Conservation (phyloP, 352 stramenopile species). For the Ochromonadaceae sp. region DNA sequence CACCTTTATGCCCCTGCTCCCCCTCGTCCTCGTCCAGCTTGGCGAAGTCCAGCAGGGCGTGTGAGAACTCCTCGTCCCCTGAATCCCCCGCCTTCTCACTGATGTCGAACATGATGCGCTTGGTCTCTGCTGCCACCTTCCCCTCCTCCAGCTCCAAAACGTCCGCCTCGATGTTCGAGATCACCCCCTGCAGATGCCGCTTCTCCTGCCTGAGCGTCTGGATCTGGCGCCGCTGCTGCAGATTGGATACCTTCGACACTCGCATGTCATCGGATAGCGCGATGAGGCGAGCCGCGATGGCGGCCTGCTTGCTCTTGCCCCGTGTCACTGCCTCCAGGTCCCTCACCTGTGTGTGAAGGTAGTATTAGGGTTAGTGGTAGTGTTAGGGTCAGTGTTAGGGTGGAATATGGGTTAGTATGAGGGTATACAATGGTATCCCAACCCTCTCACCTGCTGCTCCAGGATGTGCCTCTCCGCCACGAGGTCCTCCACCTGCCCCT, state of each 20-base stretch:
- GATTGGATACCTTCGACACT: conserved; percentile 24
- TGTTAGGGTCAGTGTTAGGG: too few relatives aligned
- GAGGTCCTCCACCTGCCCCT: conserved; percentile 24
- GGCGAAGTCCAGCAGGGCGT: too few relatives aligned
- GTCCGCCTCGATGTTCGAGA: conserved; percentile 25
- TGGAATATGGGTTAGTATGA: too few relatives aligned
- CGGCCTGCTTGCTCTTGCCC: conserved; percentile 14
- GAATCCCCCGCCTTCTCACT: too few relatives aligned
- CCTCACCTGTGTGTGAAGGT: neutral
- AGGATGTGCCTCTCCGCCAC: conserved; percentile 16
- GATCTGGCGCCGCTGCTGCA: conserved; percentile 25
- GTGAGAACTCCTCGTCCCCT: too few relatives aligned
- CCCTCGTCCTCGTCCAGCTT: too few relatives aligned
- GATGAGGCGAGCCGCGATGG: conserved; percentile 32
- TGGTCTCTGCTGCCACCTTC: conserved; percentile 22
- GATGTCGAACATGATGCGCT: too few relatives aligned
- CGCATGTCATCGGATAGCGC: conserved; percentile 33
- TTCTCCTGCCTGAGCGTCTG: conserved; percentile 31
- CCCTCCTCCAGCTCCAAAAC: conserved; percentile 30
- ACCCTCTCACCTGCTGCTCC: neutral
- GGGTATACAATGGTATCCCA: too few relatives aligned
- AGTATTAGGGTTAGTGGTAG: too few relatives aligned
- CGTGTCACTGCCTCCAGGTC: neutral
- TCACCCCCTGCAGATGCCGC: conserved; percentile 29
- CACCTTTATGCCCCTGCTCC: too few relatives aligned